Conservation (phyloP, 805 yeast genomes). For the Ogataea kodamae region DNA sequence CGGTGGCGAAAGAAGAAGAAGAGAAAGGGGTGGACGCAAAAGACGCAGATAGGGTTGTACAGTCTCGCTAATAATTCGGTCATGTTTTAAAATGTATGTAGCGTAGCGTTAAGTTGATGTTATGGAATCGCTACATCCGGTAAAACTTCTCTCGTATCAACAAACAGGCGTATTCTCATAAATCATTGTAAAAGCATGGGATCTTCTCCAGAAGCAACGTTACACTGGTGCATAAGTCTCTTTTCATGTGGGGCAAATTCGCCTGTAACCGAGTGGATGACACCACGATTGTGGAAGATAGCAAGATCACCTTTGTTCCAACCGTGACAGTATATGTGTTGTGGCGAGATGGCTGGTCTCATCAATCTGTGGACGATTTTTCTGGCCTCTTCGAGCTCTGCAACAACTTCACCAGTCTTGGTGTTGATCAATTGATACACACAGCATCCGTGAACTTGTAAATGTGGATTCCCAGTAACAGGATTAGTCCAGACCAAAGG, state of each 20-base stretch:
- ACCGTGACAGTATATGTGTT: slow-evolving; percentile 71
- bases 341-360: slow-evolving; percentile 82
- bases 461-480: slow-evolving; percentile 73
- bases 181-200: slow-evolving; percentile 42
- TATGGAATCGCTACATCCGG: too few relatives aligned
- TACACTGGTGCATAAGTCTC: slow-evolving; percentile 91
- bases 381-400: slow-evolving; percentile 72
- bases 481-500: slow-evolving; percentile 95
- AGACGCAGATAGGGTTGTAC: slow-evolving; percentile 7
- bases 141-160: too few relatives aligned
- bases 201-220: slow-evolving; percentile 77
- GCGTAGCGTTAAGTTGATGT: too few relatives aligned
- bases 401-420: slow-evolving; percentile 54
- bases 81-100: too few relatives aligned
- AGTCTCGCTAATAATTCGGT: background rate
- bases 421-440: slow-evolving; percentile 57
- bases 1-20: slow-evolving; percentile 5
- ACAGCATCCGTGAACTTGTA: slow-evolving; percentile 89
- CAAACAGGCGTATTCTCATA: too few relatives aligned
- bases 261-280: slow-evolving; percentile 90
- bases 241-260: slow-evolving; percentile 75
- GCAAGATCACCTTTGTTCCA: slow-evolving; percentile 86
- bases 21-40: slow-evolving; percentile 10
- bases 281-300: slow-evolving; percentile 83
- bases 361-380: slow-evolving; percentile 65